These are phyloP conservation scores for Alternaria metachromatica DNA, from an alignment of 2,329 filamentous ascomycete species.

Conservation along the genomic window DNA sequence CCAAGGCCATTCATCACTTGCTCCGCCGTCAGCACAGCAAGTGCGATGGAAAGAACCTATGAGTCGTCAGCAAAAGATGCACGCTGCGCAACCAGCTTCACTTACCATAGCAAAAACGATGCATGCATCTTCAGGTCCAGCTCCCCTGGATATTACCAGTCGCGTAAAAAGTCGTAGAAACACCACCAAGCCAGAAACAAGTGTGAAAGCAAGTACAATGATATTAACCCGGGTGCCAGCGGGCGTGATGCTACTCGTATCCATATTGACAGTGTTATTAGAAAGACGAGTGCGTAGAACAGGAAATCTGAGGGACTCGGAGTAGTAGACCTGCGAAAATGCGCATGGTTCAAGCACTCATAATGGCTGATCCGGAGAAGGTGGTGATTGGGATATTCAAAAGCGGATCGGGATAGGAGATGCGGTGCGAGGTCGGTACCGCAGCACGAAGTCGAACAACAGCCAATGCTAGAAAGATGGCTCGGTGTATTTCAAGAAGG, in stretches of 20 bases:
- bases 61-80: constrained; percentile 8
- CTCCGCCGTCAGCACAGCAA: constrained; percentile 34
- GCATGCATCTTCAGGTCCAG: constrained; percentile 39
- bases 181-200: constrained; percentile 37
- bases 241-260: constrained; percentile 26
- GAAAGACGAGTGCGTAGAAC: constrained; percentile 5
- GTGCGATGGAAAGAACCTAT: constrained; percentile 35
- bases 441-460: neutral
- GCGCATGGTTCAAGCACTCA: constrained; percentile 6
- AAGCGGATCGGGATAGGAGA: neutral
- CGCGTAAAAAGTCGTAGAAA: constrained; percentile 42
- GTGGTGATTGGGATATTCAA: neutral
- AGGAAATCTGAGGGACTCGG: constrained; percentile 3
- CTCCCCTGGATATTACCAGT: constrained; percentile 29
- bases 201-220: constrained; percentile 40
- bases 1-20: constrained; percentile 45
- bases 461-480: neutral
- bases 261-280: constrained; percentile 5
- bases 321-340: neutral
- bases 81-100: neutral
- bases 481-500: constrained; percentile 1
- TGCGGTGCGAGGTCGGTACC: neutral
- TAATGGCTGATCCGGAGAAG: neutral
- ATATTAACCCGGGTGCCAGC: constrained; percentile 41
- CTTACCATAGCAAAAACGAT: constrained; percentile 44